Percentiles rank a stretch among this genome's conserved stretches.
These are phyloP conservation scores for Fraxinus quadrangulata DNA, from an alignment of 257 asterid genomes.

Conservation along the genomic window DNA sequence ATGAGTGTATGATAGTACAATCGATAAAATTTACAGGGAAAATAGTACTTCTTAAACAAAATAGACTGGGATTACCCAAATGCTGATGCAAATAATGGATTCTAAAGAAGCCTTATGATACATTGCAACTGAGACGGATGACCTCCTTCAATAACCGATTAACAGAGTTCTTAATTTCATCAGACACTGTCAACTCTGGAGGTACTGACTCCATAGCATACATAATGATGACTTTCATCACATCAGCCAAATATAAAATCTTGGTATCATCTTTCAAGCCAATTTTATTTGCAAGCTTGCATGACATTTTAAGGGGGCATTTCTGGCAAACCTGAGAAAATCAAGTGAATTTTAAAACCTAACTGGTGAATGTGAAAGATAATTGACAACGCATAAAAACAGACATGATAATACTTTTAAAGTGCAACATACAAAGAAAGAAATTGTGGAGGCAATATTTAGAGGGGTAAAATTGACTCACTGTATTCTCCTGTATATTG, in stretches of 20 bases:
- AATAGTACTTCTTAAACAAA: not conserved
- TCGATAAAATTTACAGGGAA: not conserved
- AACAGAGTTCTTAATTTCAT: conserved; percentile 56
- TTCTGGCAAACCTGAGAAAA: conserved; percentile 67
- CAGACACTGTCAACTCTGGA: conserved; percentile 54
- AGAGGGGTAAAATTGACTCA: conserved; percentile 30
- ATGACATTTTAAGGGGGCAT: conserved; percentile 57
- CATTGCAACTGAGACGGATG: conserved; percentile 49
- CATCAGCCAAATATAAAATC: conserved; percentile 42
- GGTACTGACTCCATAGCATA: conserved; percentile 71
- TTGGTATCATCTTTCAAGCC: conserved; percentile 27
- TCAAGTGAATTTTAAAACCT: conserved; percentile 8
- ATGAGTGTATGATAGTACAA: not conserved
- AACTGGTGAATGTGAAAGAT: not conserved
- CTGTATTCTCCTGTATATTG: conserved; percentile 62
- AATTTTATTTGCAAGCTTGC: conserved; percentile 54
- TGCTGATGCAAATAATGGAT: not conserved
- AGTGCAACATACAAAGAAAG: not conserved
- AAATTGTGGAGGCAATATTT: not conserved
- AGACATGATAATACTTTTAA: not conserved
- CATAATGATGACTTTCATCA: conserved; percentile 51
- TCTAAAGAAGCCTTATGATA: conserved; percentile 24
- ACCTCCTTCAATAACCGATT: conserved; percentile 62
- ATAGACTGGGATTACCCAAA: not conserved
- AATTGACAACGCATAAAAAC: conserved; percentile 17